Conservation (phyloP, 148 eudicot species). For the Spergularia bocconei region DNA sequence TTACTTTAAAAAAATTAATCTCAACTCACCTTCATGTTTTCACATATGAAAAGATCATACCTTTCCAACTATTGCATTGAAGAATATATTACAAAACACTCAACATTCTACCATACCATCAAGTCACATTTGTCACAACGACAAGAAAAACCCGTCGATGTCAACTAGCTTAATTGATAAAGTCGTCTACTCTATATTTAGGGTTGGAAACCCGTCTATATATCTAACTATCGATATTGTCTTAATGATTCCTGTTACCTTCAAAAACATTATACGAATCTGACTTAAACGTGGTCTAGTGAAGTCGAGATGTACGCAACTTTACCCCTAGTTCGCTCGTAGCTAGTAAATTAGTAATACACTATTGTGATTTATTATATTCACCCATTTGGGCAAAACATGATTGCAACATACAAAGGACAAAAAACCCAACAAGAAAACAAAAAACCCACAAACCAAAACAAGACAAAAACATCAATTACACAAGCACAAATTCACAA, state of each 20-base stretch:
- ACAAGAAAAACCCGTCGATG: too few relatives aligned
- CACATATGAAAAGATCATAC: conserved; percentile 1
- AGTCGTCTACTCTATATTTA: too few relatives aligned
- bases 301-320: too few relatives aligned
- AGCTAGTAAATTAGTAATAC: too few relatives aligned
- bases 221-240: too few relatives aligned
- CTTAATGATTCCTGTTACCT: background rate
- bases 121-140: background rate
- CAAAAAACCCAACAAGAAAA: background rate
- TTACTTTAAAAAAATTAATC: background rate
- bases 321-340: too few relatives aligned
- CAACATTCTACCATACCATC: background rate
- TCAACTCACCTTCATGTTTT: background rate
- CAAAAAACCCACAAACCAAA: background rate
- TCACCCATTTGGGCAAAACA: background rate
- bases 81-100: background rate
- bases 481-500: background rate
- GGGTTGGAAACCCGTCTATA: background rate
- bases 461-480: background rate
- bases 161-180: too few relatives aligned
- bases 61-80: background rate
- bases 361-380: too few relatives aligned
- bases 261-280: background rate
- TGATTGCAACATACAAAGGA: background rate
- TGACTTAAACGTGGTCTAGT: too few relatives aligned